phyloP scores from a whole-genome alignment of 2,329 filamentous ascomycete species.

The Talaromyces pinophilus region DNA sequence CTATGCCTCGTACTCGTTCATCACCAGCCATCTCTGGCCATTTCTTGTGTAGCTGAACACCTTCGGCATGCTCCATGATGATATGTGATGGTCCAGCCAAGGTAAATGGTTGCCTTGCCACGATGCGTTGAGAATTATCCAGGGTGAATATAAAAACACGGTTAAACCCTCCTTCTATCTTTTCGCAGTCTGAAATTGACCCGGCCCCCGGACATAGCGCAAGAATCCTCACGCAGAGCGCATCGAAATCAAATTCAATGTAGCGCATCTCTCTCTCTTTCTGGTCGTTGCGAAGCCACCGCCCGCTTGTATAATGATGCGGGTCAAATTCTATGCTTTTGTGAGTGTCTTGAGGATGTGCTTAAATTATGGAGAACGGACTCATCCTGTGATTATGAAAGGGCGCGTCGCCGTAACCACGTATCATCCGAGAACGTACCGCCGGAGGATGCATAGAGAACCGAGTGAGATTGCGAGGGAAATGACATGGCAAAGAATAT shows the following conservation, averaged over 20 bases:
- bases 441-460: not conserved
- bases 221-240: slow-evolving; percentile 41
- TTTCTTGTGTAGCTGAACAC: slow-evolving; percentile 35
- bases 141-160: slow-evolving; percentile 47
- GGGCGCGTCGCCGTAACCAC: not conserved
- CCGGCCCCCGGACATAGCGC: slow-evolving; percentile 40
- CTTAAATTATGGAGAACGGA: not conserved
- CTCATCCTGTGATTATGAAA: slow-evolving; percentile 5
- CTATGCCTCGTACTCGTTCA: slow-evolving; percentile 30
- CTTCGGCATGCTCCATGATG: slow-evolving; percentile 42
- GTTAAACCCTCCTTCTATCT: slow-evolving; percentile 50
- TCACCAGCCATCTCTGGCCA: slow-evolving; percentile 36
- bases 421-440: not conserved
- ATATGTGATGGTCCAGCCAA: slow-evolving; percentile 44
- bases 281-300: slow-evolving; percentile 43
- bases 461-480: not conserved
- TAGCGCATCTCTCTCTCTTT: slow-evolving; percentile 39
- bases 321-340: slow-evolving; percentile 28
- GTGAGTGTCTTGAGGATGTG: not conserved
- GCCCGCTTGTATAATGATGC: slow-evolving; percentile 38
- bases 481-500: not conserved
- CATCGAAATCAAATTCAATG: slow-evolving; percentile 45
- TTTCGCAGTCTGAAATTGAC: slow-evolving; percentile 39
- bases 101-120: slow-evolving; percentile 47
- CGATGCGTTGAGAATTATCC: slow-evolving; percentile 40